These are phyloP conservation scores for Cercophora scortea DNA, from an alignment of 495 filamentous ascomycete genomes.

Conservation along the genomic window DNA sequence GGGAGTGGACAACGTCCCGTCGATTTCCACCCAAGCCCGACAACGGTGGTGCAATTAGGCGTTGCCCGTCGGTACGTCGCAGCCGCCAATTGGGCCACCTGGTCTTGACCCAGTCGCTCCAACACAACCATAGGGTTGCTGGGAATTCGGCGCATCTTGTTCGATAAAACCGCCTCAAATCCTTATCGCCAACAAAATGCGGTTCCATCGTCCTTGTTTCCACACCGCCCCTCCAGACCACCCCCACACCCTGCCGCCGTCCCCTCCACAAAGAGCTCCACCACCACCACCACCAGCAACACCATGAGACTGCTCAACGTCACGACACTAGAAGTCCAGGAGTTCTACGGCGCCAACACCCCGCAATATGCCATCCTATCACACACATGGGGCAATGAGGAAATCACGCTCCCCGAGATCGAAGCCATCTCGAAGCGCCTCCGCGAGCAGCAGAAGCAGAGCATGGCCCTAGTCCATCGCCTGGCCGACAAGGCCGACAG, in stretches of 20 bases:
- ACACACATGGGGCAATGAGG: constrained; percentile 33
- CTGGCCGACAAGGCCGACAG: constrained; percentile 6
- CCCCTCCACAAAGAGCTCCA: not conserved
- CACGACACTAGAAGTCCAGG: constrained; percentile 23
- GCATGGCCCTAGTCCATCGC: not conserved
- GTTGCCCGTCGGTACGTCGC: no score
- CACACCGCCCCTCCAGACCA: not conserved
- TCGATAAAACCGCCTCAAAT: not conserved
- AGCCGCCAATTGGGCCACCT: not conserved
- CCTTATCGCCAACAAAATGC: not conserved
- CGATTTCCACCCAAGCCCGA: no score
- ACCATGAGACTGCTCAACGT: constrained; percentile 34
- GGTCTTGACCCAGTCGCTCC: not conserved
- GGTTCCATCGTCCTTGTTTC: not conserved
- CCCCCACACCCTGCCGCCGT: not conserved
- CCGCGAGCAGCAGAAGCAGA: constrained; percentile 2
- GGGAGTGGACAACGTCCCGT: no score
- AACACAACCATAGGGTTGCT: not conserved
- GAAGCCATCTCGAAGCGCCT: constrained; percentile 10
- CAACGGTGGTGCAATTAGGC: no score
- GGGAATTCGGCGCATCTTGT: no score
- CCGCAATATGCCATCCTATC: constrained; percentile 38
- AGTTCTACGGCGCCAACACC: constrained; percentile 21
- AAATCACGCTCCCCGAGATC: constrained; percentile 24
- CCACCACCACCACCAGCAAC: not conserved